These are phyloP conservation scores for Penicillium herquei DNA, from an alignment of 495 filamentous ascomycete species.

Conservation along the genomic window DNA sequence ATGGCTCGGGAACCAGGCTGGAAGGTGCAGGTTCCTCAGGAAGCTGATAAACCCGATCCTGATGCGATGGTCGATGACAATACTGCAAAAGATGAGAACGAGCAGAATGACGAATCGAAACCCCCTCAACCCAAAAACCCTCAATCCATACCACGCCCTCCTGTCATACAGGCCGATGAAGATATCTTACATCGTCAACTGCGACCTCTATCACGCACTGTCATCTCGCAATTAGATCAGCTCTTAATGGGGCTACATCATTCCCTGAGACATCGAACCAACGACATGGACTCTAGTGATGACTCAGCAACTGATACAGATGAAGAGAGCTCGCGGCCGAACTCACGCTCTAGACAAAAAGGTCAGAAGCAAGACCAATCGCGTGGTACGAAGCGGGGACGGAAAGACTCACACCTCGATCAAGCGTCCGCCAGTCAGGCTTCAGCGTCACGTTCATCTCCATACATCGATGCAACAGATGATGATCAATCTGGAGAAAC, in stretches of 20 bases:
- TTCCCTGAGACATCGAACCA: slow-evolving; percentile 46
- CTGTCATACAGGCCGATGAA: slow-evolving; percentile 58
- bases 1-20: slow-evolving; percentile 17
- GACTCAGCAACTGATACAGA: slow-evolving; percentile 20
- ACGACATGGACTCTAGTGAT: slow-evolving; percentile 22
- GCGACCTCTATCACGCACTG: slow-evolving; percentile 60
- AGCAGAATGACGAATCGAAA: slow-evolving; percentile 3
- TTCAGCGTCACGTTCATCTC: slow-evolving; percentile 3
- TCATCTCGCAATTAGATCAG: slow-evolving; percentile 63
- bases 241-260: slow-evolving; percentile 67
- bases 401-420: neutral
- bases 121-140: slow-evolving; percentile 2
- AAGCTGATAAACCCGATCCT: neutral
- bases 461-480: slow-evolving; percentile 1
- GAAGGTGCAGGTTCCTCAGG: slow-evolving; percentile 1
- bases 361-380: slow-evolving; percentile 22
- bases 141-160: slow-evolving; percentile 19
- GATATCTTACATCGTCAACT: slow-evolving; percentile 58
- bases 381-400: slow-evolving; percentile 28
- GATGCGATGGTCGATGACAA: slow-evolving; percentile 3
- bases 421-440: slow-evolving; percentile 12
- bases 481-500: slow-evolving; percentile 1
- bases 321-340: slow-evolving; percentile 5
- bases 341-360: slow-evolving; percentile 7
- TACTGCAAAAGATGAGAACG: neutral